Evolutionary conservation across 306 rosid genomes (phyloP).

Genomic region (Quercus alba): DNA sequence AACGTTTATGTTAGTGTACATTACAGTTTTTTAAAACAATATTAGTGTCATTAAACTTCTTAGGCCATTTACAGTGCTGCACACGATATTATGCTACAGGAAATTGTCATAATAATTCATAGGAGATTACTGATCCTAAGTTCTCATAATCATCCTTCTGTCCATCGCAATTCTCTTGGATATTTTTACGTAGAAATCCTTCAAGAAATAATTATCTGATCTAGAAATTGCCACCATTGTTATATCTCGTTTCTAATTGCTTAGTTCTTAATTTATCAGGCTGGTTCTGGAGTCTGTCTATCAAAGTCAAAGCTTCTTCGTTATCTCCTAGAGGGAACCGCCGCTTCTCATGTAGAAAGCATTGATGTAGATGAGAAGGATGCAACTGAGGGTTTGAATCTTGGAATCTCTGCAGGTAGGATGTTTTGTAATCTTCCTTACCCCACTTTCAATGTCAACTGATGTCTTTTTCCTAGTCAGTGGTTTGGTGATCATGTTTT

Average conservation of each 20-base stretch:
- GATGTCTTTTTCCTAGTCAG: slow-evolving; percentile 8
- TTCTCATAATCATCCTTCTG: neutral
- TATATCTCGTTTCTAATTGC: neutral
- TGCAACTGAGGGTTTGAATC: slow-evolving; percentile 30
- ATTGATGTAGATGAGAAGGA: slow-evolving; percentile 51
- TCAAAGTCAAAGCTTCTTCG: slow-evolving; percentile 55
- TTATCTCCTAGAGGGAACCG: slow-evolving; percentile 71
- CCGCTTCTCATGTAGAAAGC: slow-evolving; percentile 45
- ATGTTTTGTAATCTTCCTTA: neutral
- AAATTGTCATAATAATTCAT: neutral
- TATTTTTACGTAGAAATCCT: neutral
- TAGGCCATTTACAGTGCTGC: neutral
- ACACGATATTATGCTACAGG: neutral
- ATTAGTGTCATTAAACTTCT: too few species aligned
- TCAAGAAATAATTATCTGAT: slow-evolving; percentile 1
- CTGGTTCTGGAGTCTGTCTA: slow-evolving; percentile 53
- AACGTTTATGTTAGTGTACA: neutral
- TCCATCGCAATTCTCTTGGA: neutral
- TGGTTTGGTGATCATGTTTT: slow-evolving; percentile 6
- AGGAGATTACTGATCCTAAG: too few species aligned
- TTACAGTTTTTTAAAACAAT: neutral
- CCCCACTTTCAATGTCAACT: slow-evolving; percentile 2
- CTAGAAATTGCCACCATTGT: neutral
- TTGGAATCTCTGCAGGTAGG: slow-evolving; percentile 36
- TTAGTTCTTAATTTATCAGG: slow-evolving; percentile 40